These are phyloP conservation scores for Debaryomyces subglobosus DNA, from an alignment of 1,139 yeast species.

Conservation along the genomic window DNA sequence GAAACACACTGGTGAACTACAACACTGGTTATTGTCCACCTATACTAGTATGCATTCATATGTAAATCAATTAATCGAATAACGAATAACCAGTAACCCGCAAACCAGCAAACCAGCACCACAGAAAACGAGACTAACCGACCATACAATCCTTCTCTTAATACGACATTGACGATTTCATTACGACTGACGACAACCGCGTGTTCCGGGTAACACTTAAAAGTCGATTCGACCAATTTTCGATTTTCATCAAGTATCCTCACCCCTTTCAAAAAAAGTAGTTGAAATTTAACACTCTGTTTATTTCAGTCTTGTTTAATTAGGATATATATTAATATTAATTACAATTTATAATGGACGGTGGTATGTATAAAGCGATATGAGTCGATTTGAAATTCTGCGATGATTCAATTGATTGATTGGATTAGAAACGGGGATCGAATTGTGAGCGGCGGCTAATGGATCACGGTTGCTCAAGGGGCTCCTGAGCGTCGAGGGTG, in stretches of 20 bases:
- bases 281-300: conserved; percentile 15
- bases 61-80: neutral
- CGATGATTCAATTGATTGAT: conserved; percentile 13
- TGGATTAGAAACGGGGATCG: neutral
- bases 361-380: conserved; percentile 41
- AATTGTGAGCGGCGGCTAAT: conserved; percentile 3
- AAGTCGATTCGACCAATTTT: conserved; percentile 1
- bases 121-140: neutral
- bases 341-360: conserved; percentile 41
- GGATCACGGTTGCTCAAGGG: conserved; percentile 1
- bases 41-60: neutral
- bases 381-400: neutral
- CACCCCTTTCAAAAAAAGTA: conserved; percentile 10
- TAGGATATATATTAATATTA: conserved; percentile 20
- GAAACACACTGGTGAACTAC: too few species aligned
- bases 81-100: neutral
- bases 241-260: conserved; percentile 2
- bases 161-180: neutral
- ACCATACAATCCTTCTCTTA: neutral
- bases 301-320: conserved; percentile 12
- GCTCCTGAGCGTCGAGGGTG: neutral
- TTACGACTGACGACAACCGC: neutral
- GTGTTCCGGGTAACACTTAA: conserved; percentile 8
- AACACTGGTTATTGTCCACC: too few species aligned
- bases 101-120: neutral